A percentile compares a stretch with the other conserved stretches of the same genome.
phyloP scores from a whole-genome alignment of 1,284 basidiomycete genomes.

The Fomitopsis pinicola region DNA sequence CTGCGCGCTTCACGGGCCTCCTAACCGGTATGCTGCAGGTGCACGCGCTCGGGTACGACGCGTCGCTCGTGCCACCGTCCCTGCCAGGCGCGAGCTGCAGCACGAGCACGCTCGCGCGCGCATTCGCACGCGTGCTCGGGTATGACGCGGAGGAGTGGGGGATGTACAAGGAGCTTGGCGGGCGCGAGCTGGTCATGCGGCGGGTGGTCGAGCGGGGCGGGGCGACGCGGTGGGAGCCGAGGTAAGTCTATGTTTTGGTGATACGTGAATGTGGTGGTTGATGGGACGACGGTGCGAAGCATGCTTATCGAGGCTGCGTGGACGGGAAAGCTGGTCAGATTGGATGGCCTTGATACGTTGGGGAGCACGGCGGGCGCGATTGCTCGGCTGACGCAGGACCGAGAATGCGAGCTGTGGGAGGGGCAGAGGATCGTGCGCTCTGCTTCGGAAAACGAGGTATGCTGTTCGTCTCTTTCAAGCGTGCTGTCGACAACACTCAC shows the following conservation, averaged over 20 bases:
- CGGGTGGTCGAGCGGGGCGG: constrained; percentile 43
- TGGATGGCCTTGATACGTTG: constrained; percentile 57
- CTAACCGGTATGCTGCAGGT: constrained; percentile 32
- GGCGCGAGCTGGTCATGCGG: constrained; percentile 59
- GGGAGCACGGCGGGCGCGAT: constrained; percentile 60
- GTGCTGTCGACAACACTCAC: background rate
- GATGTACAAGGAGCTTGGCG: constrained; percentile 67
- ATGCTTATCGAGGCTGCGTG: constrained; percentile 54
- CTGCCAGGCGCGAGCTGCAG: constrained; percentile 31
- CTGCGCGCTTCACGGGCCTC: constrained; percentile 30
- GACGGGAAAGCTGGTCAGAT: constrained; percentile 53
- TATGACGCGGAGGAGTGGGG: constrained; percentile 57
- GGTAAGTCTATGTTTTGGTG: constrained; percentile 29
- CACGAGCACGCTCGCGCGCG: constrained; percentile 29
- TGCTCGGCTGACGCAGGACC: constrained; percentile 52
- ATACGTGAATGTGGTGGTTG: background rate
- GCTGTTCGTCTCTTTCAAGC: constrained; percentile 1
- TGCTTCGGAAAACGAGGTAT: constrained; percentile 42
- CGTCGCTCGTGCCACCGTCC: constrained; percentile 32
- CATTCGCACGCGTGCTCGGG: constrained; percentile 48
- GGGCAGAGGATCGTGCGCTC: constrained; percentile 51
- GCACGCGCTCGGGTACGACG: constrained; percentile 33
- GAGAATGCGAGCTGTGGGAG: constrained; percentile 62
- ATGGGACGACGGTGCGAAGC: constrained; percentile 24
- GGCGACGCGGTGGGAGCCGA: constrained; percentile 60